A percentile compares a stretch with the other conserved stretches of the same genome.
These are phyloP conservation scores for Coffea eugenioides DNA, from an alignment of 257 asterid species.

Conservation along the genomic window DNA sequence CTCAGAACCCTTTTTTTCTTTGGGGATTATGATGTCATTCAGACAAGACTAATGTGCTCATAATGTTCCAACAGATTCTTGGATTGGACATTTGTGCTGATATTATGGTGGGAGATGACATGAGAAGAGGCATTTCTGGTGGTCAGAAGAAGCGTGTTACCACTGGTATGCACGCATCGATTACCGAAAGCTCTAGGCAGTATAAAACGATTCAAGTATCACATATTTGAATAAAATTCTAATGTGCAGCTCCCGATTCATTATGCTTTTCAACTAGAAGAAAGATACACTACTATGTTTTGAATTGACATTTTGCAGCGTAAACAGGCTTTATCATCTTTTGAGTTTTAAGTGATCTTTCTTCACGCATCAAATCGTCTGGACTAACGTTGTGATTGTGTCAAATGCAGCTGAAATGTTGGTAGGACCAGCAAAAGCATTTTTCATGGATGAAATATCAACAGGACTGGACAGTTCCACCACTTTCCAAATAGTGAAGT, in stretches of 20 bases:
- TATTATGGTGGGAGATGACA: slow-evolving; percentile 87
- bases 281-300: background rate
- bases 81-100: slow-evolving; percentile 91
- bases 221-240: background rate
- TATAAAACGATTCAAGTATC: background rate
- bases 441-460: slow-evolving; percentile 92
- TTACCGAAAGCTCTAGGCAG: background rate
- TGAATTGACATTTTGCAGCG: background rate
- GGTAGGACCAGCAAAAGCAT: slow-evolving; percentile 88
- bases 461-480: slow-evolving; percentile 91
- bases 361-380: background rate
- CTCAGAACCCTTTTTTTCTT: background rate
- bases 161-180: slow-evolving; percentile 46
- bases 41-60: background rate
- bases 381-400: background rate
- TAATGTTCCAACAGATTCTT: slow-evolving; percentile 50
- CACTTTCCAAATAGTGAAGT: slow-evolving; percentile 76
- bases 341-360: background rate
- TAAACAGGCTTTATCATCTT: background rate
- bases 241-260: background rate
- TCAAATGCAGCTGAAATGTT: slow-evolving; percentile 73
- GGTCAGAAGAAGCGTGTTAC: slow-evolving; percentile 92
- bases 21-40: background rate
- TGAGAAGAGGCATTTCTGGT: slow-evolving; percentile 95
- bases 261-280: background rate